A percentile compares a stretch with the other conserved stretches of the same genome.
Evolutionary conservation across 441 rosid species (phyloP).

Genomic region (Croton setiger): DNA sequence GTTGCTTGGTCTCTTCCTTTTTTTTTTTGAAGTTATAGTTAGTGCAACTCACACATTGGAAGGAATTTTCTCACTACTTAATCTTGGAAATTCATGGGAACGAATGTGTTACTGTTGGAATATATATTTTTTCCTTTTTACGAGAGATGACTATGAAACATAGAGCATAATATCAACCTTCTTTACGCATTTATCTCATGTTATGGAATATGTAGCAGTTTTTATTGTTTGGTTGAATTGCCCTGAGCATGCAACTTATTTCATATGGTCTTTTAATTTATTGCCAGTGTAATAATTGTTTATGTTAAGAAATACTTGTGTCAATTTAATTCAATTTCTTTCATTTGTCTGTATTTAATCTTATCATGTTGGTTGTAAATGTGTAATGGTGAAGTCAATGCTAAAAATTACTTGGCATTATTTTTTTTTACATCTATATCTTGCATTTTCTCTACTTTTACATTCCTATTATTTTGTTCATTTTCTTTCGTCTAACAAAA

Average conservation of each 20-base stretch:
- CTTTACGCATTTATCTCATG: neutral
- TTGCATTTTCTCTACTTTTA: neutral
- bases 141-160: neutral
- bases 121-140: neutral
- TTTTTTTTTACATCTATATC: neutral
- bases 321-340: neutral
- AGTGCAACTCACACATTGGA: neutral
- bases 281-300: neutral
- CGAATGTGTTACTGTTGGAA: neutral
- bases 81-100: neutral
- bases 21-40: neutral
- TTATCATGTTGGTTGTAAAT: neutral
- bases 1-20: neutral
- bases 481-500: constrained; percentile 15
- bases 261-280: neutral
- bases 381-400: neutral
- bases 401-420: neutral
- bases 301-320: neutral
- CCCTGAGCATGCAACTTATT: no score
- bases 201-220: no score
- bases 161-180: constrained; percentile 3
- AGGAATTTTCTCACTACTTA: neutral
- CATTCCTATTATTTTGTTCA: constrained; percentile 1
- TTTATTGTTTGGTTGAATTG: no score
- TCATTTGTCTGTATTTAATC: neutral